Base-by-base conservation (phyloP, 768 basidiomycete genomes). In the Xanthoconium purpureum region DNA sequence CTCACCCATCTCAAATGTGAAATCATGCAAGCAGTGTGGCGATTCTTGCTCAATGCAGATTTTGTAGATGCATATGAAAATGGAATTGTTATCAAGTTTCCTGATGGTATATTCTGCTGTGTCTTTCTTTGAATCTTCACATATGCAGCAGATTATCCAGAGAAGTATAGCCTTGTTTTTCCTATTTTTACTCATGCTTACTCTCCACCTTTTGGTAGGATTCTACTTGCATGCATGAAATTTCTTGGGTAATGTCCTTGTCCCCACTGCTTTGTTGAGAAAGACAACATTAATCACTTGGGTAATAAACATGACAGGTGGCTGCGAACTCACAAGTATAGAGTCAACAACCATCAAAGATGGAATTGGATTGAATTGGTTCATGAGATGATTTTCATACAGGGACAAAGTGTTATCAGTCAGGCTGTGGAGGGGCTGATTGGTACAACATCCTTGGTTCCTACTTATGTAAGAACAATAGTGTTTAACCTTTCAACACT, bases 81-180 rank as follows among this genome's bases (percentile, higher is more conserved):
- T 42, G 65, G 69, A 10, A 57, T 69, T 5, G 53, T 66, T 0
- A 58, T 69, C 5, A 28, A 37, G 18, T 72, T 57, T 39, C 45
- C 36, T 1, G 67, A 72, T 56, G 62, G 69, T 2, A 43, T 66
- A 0, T 2, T 12, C 0, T 36, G 61, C 0, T 12, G 62, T 1
- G 54, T 72, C 2, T 71, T 67, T 30, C 62, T 57, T 0, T 37
- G 54, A 0, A 42, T 71, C 2, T 69, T 71, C 46, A 62, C 67
- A 3, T 72, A 72, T 40, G 55, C 65, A 0, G 67, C 63, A 1
- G 62, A 70, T 53, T 72, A 71, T 35, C 71, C 67, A 5, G 71
- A 72, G 43, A 75, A 74, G 76, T 74, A 46, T 17, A 35, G 6
- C 28, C 15, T 12, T 15, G 28, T 17, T 44, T 11, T 6, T 29